Base-by-base conservation (phyloP, 768 basidiomycete species). In the Dioszegia hungarica region DNA sequence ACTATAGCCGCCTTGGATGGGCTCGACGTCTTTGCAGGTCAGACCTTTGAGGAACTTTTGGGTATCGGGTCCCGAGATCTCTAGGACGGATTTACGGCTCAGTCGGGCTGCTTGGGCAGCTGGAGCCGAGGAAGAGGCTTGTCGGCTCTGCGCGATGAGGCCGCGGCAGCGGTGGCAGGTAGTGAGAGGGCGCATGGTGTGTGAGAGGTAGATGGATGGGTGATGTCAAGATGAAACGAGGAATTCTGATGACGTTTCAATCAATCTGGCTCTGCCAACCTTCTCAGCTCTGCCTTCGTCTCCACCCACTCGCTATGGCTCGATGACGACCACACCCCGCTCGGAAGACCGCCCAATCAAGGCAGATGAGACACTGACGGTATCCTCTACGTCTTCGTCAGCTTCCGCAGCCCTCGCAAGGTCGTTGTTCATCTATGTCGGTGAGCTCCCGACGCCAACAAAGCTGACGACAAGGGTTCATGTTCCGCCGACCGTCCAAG, bases 11-110 rank as follows among this genome's bases (percentile, higher is more conserved):
- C 81, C 79, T 51, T 72, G 77, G n/a, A 78, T 67, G 36, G 78
- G 12, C 85, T 78, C 54, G 78, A 79, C 57, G 80, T 81, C 19
- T 84, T 80, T 54, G 86, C 66, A 68, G 20, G 67, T 79, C 31
- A 90, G 77, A 14, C 90, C 90, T 67, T 90, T 86, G 61, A 97
- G 82, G 74, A 93, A 94, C 48, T 82, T 83, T 19, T 84, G 77
- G 4, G 88, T 85, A 60, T 95, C 88, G 17, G 85, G 84, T 41
- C 92, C 92, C 8, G 84, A 81, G 46, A 97, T 78, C 31, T 88
- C 85, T 25, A 97, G 77, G 14, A 94, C 67, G 17, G 83, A 81
- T 66, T 51, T 51, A 15, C 49, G 34, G 37, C 49, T 51, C 8
- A 51, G 49, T 19, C 37, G 37, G 34, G 49, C 49, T 9, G 49